These are phyloP conservation scores for Pseudogymnoascus sp. DNA, from an alignment of 2,329 filamentous ascomycete species.

Conservation along the genomic window DNA sequence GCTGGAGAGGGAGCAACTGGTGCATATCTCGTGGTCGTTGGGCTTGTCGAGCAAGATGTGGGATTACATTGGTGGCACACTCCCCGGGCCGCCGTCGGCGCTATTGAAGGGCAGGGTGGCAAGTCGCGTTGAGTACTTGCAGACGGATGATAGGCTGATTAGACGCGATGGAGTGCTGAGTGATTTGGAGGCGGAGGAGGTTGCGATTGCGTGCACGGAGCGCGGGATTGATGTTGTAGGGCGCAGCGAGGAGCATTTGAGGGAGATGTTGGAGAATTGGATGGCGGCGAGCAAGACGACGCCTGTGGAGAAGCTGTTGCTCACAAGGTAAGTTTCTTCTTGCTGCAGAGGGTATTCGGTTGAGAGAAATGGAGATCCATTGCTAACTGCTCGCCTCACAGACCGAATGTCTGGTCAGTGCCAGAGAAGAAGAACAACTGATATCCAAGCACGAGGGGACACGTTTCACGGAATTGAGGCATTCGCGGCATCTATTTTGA, in stretches of 20 bases:
- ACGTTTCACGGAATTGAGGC: neutral
- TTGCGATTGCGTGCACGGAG: slow-evolving; percentile 62
- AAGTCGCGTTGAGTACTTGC: slow-evolving; percentile 53
- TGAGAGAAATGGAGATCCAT: neutral
- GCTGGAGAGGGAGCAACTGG: slow-evolving; percentile 31
- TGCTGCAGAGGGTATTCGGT: neutral
- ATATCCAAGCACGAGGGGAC: neutral
- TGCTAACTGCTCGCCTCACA: neutral
- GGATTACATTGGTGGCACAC: slow-evolving; percentile 34
- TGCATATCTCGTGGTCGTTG: slow-evolving; percentile 34
- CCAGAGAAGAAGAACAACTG: neutral
- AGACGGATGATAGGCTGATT: slow-evolving; percentile 63
- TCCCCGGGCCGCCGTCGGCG: slow-evolving; percentile 32
- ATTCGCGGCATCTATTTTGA: neutral
- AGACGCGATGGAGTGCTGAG: slow-evolving; percentile 50
- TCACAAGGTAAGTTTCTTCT: slow-evolving; percentile 27
- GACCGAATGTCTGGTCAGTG: neutral
- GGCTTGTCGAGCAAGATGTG: slow-evolving; percentile 34
- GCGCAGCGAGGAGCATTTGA: slow-evolving; percentile 29
- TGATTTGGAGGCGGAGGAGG: slow-evolving; percentile 53
- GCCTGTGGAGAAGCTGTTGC: slow-evolving; percentile 23
- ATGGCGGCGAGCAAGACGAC: slow-evolving; percentile 29
- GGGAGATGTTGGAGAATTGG: slow-evolving; percentile 32
- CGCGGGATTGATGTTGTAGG: slow-evolving; percentile 52
- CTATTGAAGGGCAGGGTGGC: slow-evolving; percentile 47